Evolutionary conservation across 768 basidiomycete genomes (phyloP).

Genomic region (Lentinula guzmanii): DNA sequence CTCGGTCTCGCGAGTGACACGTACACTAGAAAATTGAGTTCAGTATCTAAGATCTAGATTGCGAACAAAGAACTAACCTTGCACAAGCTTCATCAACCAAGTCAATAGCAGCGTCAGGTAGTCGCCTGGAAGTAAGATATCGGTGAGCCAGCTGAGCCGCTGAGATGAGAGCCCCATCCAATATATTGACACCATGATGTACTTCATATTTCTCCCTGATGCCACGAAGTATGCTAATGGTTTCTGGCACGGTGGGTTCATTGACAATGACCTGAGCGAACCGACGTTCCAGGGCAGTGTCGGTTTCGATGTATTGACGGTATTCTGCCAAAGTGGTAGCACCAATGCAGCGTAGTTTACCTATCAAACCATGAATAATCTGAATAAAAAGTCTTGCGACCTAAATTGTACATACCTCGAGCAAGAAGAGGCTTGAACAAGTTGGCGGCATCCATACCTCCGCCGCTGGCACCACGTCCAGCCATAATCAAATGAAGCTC

Average conservation of each 20-base stretch:
- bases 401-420: slow-evolving; percentile 44
- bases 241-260: slow-evolving; percentile 84
- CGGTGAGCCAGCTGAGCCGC: slow-evolving; percentile 92
- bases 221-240: slow-evolving; percentile 90
- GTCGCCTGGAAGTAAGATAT: slow-evolving; percentile 75
- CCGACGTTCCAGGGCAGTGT: slow-evolving; percentile 84
- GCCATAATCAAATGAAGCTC: slow-evolving; percentile 95
- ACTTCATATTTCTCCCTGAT: slow-evolving; percentile 88
- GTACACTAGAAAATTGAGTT: slow-evolving; percentile 43
- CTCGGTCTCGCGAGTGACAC: slow-evolving; percentile 90
- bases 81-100: slow-evolving; percentile 90
- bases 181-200: slow-evolving; percentile 84
- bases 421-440: slow-evolving; percentile 90
- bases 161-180: slow-evolving; percentile 81
- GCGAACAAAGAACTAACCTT: slow-evolving; percentile 39
- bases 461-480: slow-evolving; percentile 73
- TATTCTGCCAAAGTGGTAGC: slow-evolving; percentile 94
- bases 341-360: slow-evolving; percentile 60
- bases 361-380: background rate
- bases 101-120: slow-evolving; percentile 88
- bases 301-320: slow-evolving; percentile 88
- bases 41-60: background rate
- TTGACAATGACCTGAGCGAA: slow-evolving; percentile 93
- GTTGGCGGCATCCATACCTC: slow-evolving; percentile 92
- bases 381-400: background rate